Evolutionary conservation across 2,329 filamentous ascomycete species (phyloP), one percentile per base, ranked within the genome.

Genomic region (Coleophoma crateriformis): DNA sequence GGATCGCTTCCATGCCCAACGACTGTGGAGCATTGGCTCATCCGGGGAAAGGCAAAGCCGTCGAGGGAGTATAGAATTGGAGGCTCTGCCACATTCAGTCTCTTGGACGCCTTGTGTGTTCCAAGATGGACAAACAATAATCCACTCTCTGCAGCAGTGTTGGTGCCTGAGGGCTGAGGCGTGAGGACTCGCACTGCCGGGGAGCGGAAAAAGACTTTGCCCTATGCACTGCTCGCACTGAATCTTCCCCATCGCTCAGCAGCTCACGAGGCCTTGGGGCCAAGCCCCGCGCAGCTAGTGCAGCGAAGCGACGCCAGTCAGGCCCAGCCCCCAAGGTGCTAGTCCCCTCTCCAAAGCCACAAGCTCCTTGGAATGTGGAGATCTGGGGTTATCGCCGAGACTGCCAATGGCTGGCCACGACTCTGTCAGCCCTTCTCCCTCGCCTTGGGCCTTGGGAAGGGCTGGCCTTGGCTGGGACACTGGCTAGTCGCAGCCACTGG

Each of bases 1-100:
- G 22, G n/a, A 44, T 27, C 32, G 20, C 41, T 27, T 33, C 27
- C 14, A 3, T 15, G 27, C 15, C 41, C 27, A 8, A 32, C 5
- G 32, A 27, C 15, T 32, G 41, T 44, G 41, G 41, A 27, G 17
- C 19, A 27, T 13, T 33, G 11, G 15, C 7, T 4, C 17, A n/a
- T 32, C 27, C 41, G 41, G 41, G 32, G n/a, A 44, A 44, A n/a
- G 32, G 22, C 41, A 44, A 44, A 44, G 41, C 41, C 41, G 41
- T 27, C 5, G 12, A 13, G 15, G 8, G 7, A 14, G 27, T 44
- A 27, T 44, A 44, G 14, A 44, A 11, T 12, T 32, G 14, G 41
- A 44, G 41, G 19, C 41, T n/a, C 20, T 32, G 22, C 41, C 20
- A 27, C 41, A 33, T 33, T n/a, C 32, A n/a, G 20, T 32, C 12